phyloP scores from a whole-genome alignment of 2,329 filamentous ascomycete species.

The Paraphoma sp. region DNA sequence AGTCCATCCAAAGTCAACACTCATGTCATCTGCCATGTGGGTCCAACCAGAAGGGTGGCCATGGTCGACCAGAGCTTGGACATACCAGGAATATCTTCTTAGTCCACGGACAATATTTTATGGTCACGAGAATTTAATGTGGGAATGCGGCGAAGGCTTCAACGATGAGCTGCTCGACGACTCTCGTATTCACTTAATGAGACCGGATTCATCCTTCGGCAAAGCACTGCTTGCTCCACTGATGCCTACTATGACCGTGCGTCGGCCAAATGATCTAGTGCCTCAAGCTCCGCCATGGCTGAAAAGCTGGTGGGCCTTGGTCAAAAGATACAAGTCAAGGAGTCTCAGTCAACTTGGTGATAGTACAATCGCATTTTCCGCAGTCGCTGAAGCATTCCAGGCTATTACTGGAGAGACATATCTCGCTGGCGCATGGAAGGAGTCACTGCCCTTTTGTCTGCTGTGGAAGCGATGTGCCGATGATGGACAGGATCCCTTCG shows the following conservation, averaged over 20 bases:
- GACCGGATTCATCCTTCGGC: no score
- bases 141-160: slow-evolving; percentile 15
- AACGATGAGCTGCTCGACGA: slow-evolving; percentile 13
- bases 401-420: slow-evolving; percentile 5
- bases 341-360: slow-evolving; percentile 4
- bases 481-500: no score
- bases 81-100: slow-evolving; percentile 25
- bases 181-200: no score
- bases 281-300: no score
- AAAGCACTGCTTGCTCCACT: no score
- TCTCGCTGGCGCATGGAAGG: slow-evolving; percentile 12
- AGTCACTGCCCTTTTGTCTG: slow-evolving; percentile 1
- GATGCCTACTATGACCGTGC: no score
- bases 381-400: slow-evolving; percentile 5
- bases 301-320: no score
- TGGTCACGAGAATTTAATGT: slow-evolving; percentile 16
- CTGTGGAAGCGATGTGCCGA: slow-evolving; percentile 3
- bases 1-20: not conserved
- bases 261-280: no score
- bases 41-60: slow-evolving; percentile 6
- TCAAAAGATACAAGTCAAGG: not conserved
- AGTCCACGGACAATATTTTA: slow-evolving; percentile 15
- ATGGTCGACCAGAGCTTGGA: slow-evolving; percentile 21
- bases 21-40: not conserved
- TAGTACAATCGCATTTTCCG: slow-evolving; percentile 12